Base-by-base conservation (phyloP, 805 yeast genomes). In the Pichia nakasei region DNA sequence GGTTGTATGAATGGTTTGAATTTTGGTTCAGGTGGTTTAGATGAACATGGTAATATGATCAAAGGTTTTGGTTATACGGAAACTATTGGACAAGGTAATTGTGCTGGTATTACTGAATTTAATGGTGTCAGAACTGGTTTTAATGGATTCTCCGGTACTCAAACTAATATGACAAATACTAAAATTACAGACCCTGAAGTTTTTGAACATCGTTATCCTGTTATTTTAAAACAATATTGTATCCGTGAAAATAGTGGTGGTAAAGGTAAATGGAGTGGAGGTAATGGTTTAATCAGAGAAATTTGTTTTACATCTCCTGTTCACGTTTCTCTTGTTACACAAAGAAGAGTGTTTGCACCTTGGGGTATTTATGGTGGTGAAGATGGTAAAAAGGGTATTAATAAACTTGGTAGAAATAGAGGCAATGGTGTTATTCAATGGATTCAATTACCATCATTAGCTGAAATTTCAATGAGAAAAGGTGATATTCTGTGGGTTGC, bases 1-100 rank as follows among this genome's bases (percentile, higher is more conserved):
- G 96, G 97, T 35, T 88, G 93, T 48, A 85, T 96, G 61, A 91
- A 93, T 64, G 91, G 91, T 64, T 77, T 91, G 53, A 89, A 96
- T 0, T 91, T 89, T 68, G 97, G 97, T 22, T 76, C 75, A 20
- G 85, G 82, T 48, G 91, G 87, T 39, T 72, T 74, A 46, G 64
- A 63, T 15, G 53, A 72, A 51, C 57, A 70, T 64, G 67, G 80
- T 57, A 55, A 76, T 48, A 67, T 70, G 61, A 63, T 70, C 9
- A 69, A 73, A 45, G 87, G 89, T 0, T 87, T 86, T 61, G 96
- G 96, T 0, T 88, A 88, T 60, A 88, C 87, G 60, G 96, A 88
- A 59, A 89, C 97, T 0, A 87, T 89, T 48, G 93, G 95, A 46
- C 97, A 96, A 47, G 97, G 97, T 1, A 27, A 27, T 15, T 27